These are phyloP conservation scores for Arctium minus DNA, from an alignment of 129 eudicot species.

Conservation along the genomic window DNA sequence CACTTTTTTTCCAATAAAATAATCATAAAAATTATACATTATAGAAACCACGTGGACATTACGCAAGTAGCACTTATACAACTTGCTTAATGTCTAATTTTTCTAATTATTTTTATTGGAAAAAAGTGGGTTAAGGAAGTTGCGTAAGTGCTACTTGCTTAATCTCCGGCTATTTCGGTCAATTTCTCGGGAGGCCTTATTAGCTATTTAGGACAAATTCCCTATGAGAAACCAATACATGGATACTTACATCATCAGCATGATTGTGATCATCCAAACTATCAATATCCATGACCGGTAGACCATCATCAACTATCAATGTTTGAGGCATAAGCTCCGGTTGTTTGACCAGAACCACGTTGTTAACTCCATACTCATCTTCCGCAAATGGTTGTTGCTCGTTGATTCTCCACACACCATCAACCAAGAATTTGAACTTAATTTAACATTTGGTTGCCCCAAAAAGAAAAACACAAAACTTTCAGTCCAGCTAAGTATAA, in stretches of 20 bases:
- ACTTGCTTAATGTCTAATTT: no score
- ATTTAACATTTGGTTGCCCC: background rate
- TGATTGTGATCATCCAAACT: constrained; percentile 21
- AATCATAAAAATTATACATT: no score
- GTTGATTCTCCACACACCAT: constrained; percentile 52
- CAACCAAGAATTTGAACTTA: constrained; percentile 61
- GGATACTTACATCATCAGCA: constrained; percentile 9
- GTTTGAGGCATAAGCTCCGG: constrained; percentile 6
- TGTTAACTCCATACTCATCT: constrained; percentile 51
- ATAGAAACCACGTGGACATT: no score
- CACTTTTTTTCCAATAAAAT: no score
- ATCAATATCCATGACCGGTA: constrained; percentile 33
- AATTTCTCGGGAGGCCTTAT: no score
- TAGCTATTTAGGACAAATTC: no score
- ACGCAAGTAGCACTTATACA: no score
- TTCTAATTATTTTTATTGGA: no score
- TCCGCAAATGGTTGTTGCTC: constrained; percentile 31
- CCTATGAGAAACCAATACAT: background rate
- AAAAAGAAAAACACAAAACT: background rate
- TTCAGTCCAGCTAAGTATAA: background rate
- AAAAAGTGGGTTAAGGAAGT: no score
- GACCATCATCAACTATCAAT: constrained; percentile 31
- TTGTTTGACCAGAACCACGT: constrained; percentile 36
- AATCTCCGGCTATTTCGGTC: no score
- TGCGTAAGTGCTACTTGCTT: no score